Conservation (phyloP, 176 grass and related monocot species). For the Avena insularis region DNA sequence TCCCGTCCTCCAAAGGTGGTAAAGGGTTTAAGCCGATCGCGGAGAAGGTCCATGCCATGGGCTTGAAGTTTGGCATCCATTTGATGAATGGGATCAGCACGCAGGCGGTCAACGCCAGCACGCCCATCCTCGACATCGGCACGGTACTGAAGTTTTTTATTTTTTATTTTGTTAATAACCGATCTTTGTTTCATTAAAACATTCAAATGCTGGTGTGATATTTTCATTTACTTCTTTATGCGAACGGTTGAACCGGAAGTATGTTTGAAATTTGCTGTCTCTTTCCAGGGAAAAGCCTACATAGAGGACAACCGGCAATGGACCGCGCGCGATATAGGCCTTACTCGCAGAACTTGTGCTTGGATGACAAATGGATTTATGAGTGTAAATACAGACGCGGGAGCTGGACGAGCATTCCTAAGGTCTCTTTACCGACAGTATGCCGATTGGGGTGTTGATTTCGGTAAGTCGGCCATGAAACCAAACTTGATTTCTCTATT, state of each 20-base stretch:
- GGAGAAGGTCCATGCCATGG: constrained; percentile 71
- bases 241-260: not conserved
- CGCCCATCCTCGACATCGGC: constrained; percentile 66
- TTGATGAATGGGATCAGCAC: constrained; percentile 90
- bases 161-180: not conserved
- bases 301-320: constrained; percentile 58
- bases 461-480: constrained; percentile 37
- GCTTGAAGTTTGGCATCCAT: constrained; percentile 93
- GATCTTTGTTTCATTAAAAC: not conserved
- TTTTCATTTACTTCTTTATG: not conserved
- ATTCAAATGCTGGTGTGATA: not conserved
- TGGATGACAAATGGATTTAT: constrained; percentile 93
- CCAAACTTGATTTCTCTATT: not conserved
- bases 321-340: constrained; percentile 74
- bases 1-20: constrained; percentile 71
- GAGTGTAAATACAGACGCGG: constrained; percentile 78
- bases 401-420: constrained; percentile 79
- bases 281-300: constrained; percentile 62
- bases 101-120: constrained; percentile 61
- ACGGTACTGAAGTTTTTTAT: constrained; percentile 39
- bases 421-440: constrained; percentile 84
- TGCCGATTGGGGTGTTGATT: constrained; percentile 90
- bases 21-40: constrained; percentile 68
- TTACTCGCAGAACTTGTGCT: constrained; percentile 70
- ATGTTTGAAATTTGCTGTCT: not conserved